A percentile compares a stretch with the other conserved stretches of the same genome.
Evolutionary conservation across 805 yeast species (phyloP).

Genomic region (Kluyveromyces wickerhamii): DNA sequence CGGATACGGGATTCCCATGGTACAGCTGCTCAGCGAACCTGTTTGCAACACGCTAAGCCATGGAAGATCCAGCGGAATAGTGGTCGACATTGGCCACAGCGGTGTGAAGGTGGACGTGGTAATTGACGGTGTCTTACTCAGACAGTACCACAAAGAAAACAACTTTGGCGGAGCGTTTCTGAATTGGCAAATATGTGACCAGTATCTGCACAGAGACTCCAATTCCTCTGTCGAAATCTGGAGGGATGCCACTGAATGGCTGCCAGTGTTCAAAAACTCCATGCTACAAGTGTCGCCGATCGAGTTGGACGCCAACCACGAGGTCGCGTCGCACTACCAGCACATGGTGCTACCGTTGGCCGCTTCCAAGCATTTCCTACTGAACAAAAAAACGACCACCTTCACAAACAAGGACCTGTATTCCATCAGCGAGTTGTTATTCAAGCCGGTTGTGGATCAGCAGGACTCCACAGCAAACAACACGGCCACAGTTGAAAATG

Average conservation of each 20-base stretch:
- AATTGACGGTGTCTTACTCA: constrained; percentile 61
- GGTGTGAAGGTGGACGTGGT: constrained; percentile 69
- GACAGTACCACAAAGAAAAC: constrained; percentile 57
- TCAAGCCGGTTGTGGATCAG: constrained; percentile 23
- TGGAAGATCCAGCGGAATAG: constrained; percentile 70
- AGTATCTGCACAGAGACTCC: constrained; percentile 28
- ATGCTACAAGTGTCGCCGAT: constrained; percentile 22
- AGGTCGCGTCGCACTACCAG: constrained; percentile 2
- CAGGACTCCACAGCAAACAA: no score
- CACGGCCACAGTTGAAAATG: constrained; percentile 23
- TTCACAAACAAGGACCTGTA: constrained; percentile 22
- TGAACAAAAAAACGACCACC: constrained; percentile 15
- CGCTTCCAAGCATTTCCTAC: constrained; percentile 17
- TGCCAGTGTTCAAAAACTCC: constrained; percentile 24
- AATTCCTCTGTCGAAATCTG: constrained; percentile 13
- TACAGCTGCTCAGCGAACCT: constrained; percentile 69
- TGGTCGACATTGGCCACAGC: constrained; percentile 72
- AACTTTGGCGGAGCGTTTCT: constrained; percentile 82
- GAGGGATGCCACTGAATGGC: constrained; percentile 24
- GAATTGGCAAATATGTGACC: constrained; percentile 52
- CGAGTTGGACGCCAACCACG: constrained; percentile 9
- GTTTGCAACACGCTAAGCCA: constrained; percentile 70
- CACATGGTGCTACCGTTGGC: constrained; percentile 6
- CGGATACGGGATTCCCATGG: constrained; percentile 62
- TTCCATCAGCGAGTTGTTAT: constrained; percentile 21